Conservation (phyloP, 768 basidiomycete genomes). For the Dioszegia hungarica region DNA sequence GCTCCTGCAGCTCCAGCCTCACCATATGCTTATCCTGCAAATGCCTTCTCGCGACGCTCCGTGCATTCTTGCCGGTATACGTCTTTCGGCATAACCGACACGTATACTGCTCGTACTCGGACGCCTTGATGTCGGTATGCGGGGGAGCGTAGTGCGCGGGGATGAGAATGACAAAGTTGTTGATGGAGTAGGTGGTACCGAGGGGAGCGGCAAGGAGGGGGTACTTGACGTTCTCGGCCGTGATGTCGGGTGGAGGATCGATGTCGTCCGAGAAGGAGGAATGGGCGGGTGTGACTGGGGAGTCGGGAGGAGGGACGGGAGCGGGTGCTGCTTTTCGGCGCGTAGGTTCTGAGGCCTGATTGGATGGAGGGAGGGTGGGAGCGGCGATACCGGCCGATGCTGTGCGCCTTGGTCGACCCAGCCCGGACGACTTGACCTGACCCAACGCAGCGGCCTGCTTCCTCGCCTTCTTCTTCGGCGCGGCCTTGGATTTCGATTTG, state of each 20-base stretch:
- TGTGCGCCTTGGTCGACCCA: too few relatives aligned
- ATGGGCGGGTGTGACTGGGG: background rate
- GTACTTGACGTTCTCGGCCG: conserved; percentile 1
- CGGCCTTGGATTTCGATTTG: background rate
- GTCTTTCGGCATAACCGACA: conserved; percentile 49
- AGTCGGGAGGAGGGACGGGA: background rate
- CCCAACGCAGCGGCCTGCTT: too few relatives aligned
- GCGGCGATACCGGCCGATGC: too few relatives aligned
- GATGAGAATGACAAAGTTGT: conserved; percentile 29
- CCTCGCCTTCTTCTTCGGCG: background rate
- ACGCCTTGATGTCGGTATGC: background rate
- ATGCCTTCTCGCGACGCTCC: conserved; percentile 52
- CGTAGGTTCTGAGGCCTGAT: too few relatives aligned
- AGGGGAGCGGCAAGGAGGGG: conserved; percentile 22
- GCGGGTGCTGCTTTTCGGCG: too few relatives aligned
- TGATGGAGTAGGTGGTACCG: conserved; percentile 26
- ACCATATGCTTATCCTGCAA: conserved; percentile 52
- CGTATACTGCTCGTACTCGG: conserved; percentile 38
- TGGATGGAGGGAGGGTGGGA: too few relatives aligned
- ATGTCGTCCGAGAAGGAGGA: too few relatives aligned
- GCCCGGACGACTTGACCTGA: too few relatives aligned
- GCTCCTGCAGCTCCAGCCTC: conserved; percentile 48
- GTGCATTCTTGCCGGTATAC: conserved; percentile 51
- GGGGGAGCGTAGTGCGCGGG: background rate
- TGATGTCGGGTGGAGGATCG: background rate